phyloP scores from a whole-genome alignment of 1,284 basidiomycete genomes.

The Abortiporus biennis region DNA sequence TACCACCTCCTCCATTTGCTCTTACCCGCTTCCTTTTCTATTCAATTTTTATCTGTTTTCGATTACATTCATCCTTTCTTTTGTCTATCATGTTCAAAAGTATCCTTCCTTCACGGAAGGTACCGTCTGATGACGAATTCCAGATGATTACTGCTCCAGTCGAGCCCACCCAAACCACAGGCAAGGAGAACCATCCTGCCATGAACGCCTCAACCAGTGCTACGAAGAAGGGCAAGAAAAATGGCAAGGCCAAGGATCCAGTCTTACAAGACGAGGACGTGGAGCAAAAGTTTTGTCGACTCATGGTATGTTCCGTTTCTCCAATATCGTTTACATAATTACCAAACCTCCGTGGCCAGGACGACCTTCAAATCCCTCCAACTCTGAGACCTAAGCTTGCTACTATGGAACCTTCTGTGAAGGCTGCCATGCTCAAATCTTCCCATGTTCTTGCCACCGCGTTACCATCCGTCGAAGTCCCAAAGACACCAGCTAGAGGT shows the following conservation, averaged over 20 bases:
- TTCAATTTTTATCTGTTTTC: too few species aligned
- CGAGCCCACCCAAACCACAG: slow-evolving; percentile 37
- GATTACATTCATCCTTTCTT: background rate
- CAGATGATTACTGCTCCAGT: slow-evolving; percentile 57
- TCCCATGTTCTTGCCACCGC: slow-evolving; percentile 60
- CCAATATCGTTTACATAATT: slow-evolving; percentile 2
- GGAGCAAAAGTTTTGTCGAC: slow-evolving; percentile 64
- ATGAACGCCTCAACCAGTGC: slow-evolving; percentile 14
- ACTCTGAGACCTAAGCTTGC: slow-evolving; percentile 71
- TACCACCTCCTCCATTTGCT: slow-evolving; percentile 4
- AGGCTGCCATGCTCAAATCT: slow-evolving; percentile 86
- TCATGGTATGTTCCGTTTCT: slow-evolving; percentile 23
- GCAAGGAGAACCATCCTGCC: slow-evolving; percentile 60
- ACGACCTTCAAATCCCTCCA: slow-evolving; percentile 79
- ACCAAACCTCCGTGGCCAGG: slow-evolving; percentile 34
- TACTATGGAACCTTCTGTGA: slow-evolving; percentile 76
- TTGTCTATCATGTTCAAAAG: slow-evolving; percentile 72
- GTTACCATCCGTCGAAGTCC: slow-evolving; percentile 25
- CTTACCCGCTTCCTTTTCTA: too few species aligned
- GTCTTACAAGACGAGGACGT: slow-evolving; percentile 34
- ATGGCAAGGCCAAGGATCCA: slow-evolving; percentile 28
- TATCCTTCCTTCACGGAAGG: slow-evolving; percentile 60
- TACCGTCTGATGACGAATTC: slow-evolving; percentile 58
- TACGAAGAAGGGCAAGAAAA: slow-evolving; percentile 21
- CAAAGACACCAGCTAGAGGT: slow-evolving; percentile 22